Conservation (phyloP, 805 yeast species). For the Starmerella asiatica region DNA sequence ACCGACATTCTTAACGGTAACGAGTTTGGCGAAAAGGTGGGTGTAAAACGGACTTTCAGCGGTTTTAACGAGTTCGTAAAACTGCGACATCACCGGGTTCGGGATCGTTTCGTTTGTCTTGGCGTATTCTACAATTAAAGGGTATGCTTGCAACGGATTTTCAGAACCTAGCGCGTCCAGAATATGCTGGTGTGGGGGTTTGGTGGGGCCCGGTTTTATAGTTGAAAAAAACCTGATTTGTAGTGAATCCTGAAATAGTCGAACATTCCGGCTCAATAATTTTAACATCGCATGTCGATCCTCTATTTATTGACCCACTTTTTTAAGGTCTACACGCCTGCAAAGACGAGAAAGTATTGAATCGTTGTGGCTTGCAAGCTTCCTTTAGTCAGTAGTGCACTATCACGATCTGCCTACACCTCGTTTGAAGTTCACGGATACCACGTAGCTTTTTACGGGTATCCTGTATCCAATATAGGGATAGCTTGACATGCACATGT, state of each 20-base stretch:
- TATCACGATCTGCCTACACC: too few relatives aligned
- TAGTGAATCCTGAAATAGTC: too few relatives aligned
- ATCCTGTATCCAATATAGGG: too few relatives aligned
- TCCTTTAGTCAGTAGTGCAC: too few relatives aligned
- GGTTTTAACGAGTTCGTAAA: slow-evolving; percentile 5
- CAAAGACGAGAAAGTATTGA: too few relatives aligned
- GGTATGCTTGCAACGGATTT: slow-evolving; percentile 5
- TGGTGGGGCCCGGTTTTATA: too few relatives aligned
- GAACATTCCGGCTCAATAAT: too few relatives aligned
- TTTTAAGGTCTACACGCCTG: too few relatives aligned
- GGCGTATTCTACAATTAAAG: slow-evolving; percentile 1
- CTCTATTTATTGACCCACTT: too few relatives aligned
- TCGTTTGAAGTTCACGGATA: not conserved
- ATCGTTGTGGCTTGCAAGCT: too few relatives aligned
- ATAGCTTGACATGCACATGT: too few relatives aligned
- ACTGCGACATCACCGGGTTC: slow-evolving; percentile 3
- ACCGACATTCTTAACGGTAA: slow-evolving; percentile 14
- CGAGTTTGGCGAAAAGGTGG: slow-evolving; percentile 12
- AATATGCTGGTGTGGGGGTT: not conserved
- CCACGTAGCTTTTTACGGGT: too few relatives aligned
- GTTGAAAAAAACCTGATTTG: not conserved
- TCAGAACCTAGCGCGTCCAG: slow-evolving; percentile 1
- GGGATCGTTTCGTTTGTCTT: slow-evolving; percentile 5
- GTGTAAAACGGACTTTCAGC: slow-evolving; percentile 8
- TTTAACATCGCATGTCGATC: not conserved